Conservation (phyloP, 2,329 filamentous ascomycete genomes). For the Bipolaris zeicola region DNA sequence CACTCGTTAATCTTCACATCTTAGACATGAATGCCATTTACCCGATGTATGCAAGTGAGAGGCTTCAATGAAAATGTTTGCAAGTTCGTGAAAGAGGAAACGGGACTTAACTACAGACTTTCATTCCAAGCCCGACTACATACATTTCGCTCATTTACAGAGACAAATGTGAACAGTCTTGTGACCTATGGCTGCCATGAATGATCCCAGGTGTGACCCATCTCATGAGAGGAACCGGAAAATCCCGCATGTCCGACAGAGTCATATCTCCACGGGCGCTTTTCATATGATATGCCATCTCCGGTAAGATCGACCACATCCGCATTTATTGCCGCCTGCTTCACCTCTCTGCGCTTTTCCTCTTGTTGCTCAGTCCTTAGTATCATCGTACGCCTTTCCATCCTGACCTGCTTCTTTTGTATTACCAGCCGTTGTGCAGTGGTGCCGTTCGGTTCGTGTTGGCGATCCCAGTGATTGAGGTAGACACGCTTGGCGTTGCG, state of each 20-base stretch:
- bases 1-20: background rate
- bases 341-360: slow-evolving; percentile 3
- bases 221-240: background rate
- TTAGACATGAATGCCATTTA: background rate
- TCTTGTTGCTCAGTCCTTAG: background rate
- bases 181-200: background rate
- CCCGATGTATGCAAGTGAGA: background rate
- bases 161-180: background rate
- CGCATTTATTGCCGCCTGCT: background rate
- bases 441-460: slow-evolving; percentile 11
- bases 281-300: background rate
- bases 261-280: background rate
- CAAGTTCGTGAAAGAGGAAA: background rate
- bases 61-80: background rate
- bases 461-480: slow-evolving; percentile 10
- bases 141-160: too few relatives aligned
- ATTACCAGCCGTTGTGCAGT: slow-evolving; percentile 3
- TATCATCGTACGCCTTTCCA: background rate
- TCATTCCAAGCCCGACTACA: background rate
- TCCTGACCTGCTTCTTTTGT: background rate
- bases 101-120: too few relatives aligned
- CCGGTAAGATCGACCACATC: slow-evolving; percentile 12
- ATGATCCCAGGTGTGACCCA: background rate
- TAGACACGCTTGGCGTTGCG: background rate
- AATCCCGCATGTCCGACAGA: background rate